phyloP scores from a whole-genome alignment of 352 stramenopile genomes.

The Blastocystis sp. region DNA sequence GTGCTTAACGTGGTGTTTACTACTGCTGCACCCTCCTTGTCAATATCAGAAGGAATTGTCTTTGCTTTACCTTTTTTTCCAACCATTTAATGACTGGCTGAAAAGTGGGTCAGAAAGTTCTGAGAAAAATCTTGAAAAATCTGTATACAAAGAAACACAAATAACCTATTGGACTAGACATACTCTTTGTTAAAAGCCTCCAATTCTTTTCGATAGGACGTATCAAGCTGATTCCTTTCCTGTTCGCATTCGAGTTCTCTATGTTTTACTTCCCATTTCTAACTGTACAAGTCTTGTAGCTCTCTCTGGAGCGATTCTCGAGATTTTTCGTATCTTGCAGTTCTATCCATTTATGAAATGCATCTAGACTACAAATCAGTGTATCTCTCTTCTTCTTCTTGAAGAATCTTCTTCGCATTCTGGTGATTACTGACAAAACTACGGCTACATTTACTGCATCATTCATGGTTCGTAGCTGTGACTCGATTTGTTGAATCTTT shows the following conservation, averaged over 20 bases:
- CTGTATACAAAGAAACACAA: not conserved
- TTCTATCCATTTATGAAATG: no score
- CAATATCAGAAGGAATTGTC: not conserved
- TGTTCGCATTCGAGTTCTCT: not conserved
- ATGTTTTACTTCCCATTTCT: not conserved
- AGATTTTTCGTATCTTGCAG: no score
- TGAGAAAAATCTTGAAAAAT: not conserved
- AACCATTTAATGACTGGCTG: not conserved
- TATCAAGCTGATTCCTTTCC: not conserved
- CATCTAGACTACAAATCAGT: no score
- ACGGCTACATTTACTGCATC: no score
- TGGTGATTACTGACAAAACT: no score
- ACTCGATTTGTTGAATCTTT: no score
- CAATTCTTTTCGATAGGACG: not conserved
- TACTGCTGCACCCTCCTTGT: not conserved
- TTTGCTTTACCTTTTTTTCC: not conserved
- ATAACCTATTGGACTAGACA: not conserved
- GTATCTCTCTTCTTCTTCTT: no score
- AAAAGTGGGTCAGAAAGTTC: not conserved
- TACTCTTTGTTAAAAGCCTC: not conserved
- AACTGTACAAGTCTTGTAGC: not conserved
- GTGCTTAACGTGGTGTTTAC: not conserved
- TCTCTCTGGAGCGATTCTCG: no score
- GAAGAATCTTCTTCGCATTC: no score
- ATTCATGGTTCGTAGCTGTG: no score